Evolutionary conservation across 345 rosid species (phyloP).

Genomic region (Litchi chinensis): DNA sequence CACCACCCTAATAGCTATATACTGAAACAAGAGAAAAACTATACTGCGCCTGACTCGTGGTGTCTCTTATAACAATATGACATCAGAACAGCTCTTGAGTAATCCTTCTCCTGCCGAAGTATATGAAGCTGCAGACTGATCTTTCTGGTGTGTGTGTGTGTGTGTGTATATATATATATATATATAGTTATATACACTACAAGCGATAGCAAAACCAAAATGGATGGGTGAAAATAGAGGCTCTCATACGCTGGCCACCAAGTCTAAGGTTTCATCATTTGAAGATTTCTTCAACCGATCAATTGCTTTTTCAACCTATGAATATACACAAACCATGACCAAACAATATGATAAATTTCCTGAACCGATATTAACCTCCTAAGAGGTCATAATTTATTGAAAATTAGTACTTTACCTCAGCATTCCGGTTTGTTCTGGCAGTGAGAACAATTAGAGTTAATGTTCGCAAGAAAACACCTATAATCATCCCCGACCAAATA

Average conservation of each 20-base stretch:
- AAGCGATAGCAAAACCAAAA: not conserved
- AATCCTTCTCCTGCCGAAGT: no score
- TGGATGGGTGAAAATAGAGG: no score
- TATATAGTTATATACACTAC: no score
- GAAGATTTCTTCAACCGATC: conserved; percentile 51
- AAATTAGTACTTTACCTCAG: conserved; percentile 48
- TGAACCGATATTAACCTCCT: no score
- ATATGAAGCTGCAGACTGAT: no score
- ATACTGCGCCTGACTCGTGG: no score
- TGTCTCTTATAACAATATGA: no score
- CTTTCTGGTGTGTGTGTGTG: no score
- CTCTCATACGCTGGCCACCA: conserved; percentile 19
- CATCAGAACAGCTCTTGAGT: no score
- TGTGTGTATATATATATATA: no score
- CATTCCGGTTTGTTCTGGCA: conserved; percentile 74
- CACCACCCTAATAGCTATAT: no score
- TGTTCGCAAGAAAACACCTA: conserved; percentile 77
- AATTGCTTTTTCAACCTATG: conserved; percentile 66
- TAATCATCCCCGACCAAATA: conserved; percentile 92
- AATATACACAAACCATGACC: not conserved
- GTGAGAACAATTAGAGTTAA: conserved; percentile 62
- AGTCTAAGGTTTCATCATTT: conserved; percentile 37
- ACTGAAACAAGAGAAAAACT: no score
- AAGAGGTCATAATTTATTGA: not conserved
- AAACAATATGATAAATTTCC: not conserved